Base-by-base conservation (phyloP, 192 early-diverging fungal genomes). In the Globomyces pollinis-pini region DNA sequence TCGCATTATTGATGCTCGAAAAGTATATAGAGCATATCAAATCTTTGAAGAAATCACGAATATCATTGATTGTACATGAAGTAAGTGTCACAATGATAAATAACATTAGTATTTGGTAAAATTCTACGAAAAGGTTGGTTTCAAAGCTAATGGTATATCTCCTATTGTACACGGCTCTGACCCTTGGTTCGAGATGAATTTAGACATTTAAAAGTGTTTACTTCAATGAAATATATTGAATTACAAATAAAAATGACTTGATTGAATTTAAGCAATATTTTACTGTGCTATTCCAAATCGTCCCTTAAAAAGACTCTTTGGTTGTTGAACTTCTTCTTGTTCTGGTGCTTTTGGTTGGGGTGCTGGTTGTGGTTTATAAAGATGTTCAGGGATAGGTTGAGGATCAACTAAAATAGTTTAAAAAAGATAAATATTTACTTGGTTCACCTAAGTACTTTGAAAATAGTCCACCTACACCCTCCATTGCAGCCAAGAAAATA, bases 401-500 rank as follows among this genome's bases (percentile, higher is more conserved):
- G 77, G 78, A 20, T 79, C 73, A 55, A 75, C 79, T 60, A 76
- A 76, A n/a, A n/a, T n/a, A n/a, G n/a, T n/a, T n/a, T n/a, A n/a
- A n/a, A n/a, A n/a, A n/a, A n/a, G n/a, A n/a, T n/a, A n/a, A n/a
- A n/a, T n/a, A n/a, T n/a, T n/a, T n/a, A n/a, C n/a, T n/a, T n/a
- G n/a, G n/a, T 44, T 82, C 81, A 4, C 84, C 84, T 47, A 76
- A 79, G 61, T 85, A 74, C 56, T 85, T 74, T 59, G 75, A 71
- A 56, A 94, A 80, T 57, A 84, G 84, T 52, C 89, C 87, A 61
- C 89, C 87, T 3, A 92, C 84, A 62, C 96, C 96, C 69, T 99
- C 96, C 72, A 99, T 94, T 53, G 95, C 78, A 33, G 90, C 95
- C 59, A 99, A 72, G 45, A 96, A 81, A 33, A 88, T 78, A 56